Base-by-base conservation (phyloP, 2,329 filamentous ascomycete genomes). In the Fusarium verrucosum region DNA sequence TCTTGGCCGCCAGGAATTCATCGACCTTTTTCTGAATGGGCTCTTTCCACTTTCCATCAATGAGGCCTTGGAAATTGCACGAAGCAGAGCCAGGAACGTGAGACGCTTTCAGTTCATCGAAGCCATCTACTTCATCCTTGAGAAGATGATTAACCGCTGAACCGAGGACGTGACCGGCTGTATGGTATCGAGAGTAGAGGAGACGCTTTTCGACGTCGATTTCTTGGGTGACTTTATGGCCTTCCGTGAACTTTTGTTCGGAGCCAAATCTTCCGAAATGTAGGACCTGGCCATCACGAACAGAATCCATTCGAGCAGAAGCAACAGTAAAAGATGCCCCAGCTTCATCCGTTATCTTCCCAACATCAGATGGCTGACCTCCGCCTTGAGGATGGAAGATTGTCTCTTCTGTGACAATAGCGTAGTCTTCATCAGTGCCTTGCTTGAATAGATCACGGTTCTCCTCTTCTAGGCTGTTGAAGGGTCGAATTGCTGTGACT, bases 321-420 rank as follows among this genome's bases (percentile, higher is more conserved):
- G 75, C 76, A 10, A 91, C 86, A 19, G 79, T 70, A 65, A 91
- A 88, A 0, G 37, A 54, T 0, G 25, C 43, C 0, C 69, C 71
- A 1, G 42, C 43, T 0, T 62, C 52, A 17, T 68, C 62, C 1
- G 75, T 76, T 62, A 92, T 89, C 36, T 72, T 77, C 19, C 90
- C 90, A 11, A 82, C 80, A 62, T 92, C 90, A 0, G 85, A 88
- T 1, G 90, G 90, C 70, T 92, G 90, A 9, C 90, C 90, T 58
- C 90, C 90, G 19, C 90, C 90, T 74, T 92, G 90, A 0, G 88
- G 86, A 62, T 92, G 88, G 76, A 92, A 92, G 60, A 92, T 88
- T n/a, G 90, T 92, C 42, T 84, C 76, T 3, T 84, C 79, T 0
- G 87, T 89, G 7, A 86, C 80, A 19, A 91, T 74, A n/a, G 87